phyloP scores from a whole-genome alignment of 75 land plant genomes.

The Pinus albicaulis region DNA sequence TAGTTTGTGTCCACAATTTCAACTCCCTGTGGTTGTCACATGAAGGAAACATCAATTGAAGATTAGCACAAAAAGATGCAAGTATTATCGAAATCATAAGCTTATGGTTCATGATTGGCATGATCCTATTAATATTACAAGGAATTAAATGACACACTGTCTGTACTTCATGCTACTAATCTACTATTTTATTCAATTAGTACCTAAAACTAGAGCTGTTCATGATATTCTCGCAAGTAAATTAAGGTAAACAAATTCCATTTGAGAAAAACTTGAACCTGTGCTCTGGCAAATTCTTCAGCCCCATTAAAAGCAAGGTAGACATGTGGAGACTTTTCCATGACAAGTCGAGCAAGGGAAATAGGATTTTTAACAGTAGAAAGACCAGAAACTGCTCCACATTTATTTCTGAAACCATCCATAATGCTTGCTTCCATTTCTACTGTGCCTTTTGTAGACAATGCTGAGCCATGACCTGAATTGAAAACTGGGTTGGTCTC shows the following conservation, averaged over 20 bases:
- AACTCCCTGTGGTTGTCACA: constrained; percentile 49
- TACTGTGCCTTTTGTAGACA: constrained; percentile 77
- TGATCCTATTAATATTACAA: neutral
- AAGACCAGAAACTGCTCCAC: constrained; percentile 94
- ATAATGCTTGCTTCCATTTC: constrained; percentile 99
- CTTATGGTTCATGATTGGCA: too few relatives aligned
- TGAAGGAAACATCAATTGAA: neutral
- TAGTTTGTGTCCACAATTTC: constrained; percentile 63
- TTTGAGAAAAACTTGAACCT: constrained; percentile 34
- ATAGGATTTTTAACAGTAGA: constrained; percentile 90
- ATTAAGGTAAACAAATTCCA: neutral
- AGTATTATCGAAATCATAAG: neutral
- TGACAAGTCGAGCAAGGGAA: constrained; percentile 88
- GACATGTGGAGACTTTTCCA: constrained; percentile 96
- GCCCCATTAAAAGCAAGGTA: constrained; percentile 93
- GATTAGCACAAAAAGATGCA: neutral
- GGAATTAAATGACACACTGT: neutral
- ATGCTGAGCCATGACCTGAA: constrained; percentile 88
- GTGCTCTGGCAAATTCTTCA: constrained; percentile 76
- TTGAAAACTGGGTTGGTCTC: constrained; percentile 86
- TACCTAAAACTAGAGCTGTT: neutral
- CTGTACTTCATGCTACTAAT: neutral
- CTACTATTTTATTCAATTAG: neutral
- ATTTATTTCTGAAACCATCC: constrained; percentile 69
- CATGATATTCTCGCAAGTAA: neutral